These are phyloP conservation scores for Elongisporangium prolatum DNA, from an alignment of 352 stramenopile genomes.

Conservation along the genomic window DNA sequence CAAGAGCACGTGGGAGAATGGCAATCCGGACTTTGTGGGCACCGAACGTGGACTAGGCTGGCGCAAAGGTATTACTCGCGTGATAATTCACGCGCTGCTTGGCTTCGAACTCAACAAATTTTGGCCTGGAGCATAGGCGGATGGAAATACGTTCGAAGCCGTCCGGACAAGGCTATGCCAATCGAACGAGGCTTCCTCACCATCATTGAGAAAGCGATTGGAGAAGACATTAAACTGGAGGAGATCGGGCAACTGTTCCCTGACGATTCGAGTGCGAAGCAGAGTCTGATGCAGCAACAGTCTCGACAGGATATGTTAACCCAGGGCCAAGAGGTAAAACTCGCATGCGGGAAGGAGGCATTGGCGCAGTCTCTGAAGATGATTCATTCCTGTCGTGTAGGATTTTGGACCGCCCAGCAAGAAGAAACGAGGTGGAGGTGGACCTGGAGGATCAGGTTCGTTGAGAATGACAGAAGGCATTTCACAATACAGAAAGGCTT, in stretches of 20 bases:
- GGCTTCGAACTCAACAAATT: background rate
- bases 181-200: slow-evolving; percentile 52
- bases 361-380: background rate
- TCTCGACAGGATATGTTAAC: slow-evolving; percentile 26
- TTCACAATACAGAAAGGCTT: background rate
- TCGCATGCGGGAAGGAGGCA: background rate
- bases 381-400: slow-evolving; percentile 11
- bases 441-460: slow-evolving; percentile 15
- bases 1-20: slow-evolving; percentile 71
- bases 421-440: slow-evolving; percentile 52
- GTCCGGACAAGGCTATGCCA: slow-evolving; percentile 59
- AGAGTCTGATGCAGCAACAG: slow-evolving; percentile 26
- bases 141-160: slow-evolving; percentile 69
- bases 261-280: slow-evolving; percentile 59
- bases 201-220: slow-evolving; percentile 67
- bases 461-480: too few species aligned
- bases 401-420: slow-evolving; percentile 51
- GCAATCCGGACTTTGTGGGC: slow-evolving; percentile 57
- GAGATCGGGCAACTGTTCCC: slow-evolving; percentile 80
- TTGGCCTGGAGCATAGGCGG: slow-evolving; percentile 38
- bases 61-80: slow-evolving; percentile 53
- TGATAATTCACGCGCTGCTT: background rate
- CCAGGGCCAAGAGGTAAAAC: slow-evolving; percentile 31
- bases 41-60: slow-evolving; percentile 65
- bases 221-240: slow-evolving; percentile 73